Base-by-base conservation (phyloP, 2,329 filamentous ascomycete species). In the Cladophialophora immunda region DNA sequence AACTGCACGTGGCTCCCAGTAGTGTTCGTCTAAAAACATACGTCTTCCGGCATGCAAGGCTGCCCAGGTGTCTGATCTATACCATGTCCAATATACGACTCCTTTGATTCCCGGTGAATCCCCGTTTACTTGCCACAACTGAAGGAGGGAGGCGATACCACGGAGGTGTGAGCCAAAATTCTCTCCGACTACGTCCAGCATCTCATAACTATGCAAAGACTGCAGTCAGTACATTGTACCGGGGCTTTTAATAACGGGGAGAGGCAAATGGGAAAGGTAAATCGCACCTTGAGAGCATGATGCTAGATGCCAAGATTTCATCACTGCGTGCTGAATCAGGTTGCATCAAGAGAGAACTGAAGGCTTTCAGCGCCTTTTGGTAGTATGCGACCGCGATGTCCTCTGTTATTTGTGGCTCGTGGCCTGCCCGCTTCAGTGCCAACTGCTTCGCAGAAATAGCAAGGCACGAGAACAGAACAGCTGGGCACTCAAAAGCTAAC, bases 21-120 rank as follows among this genome's bases (percentile, higher is more conserved):
- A 54, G 27, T 19, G 30, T 53, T 61, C 58, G 58, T 61, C 58
- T 47, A 61, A 53, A n/a, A 61, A 61, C 58, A 61, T 61, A n/a
- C 41, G 58, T 27, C 58, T 45, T 52, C 58, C 47, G 11, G 58
- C 45, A 30, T 61, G 58, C n/a, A 61, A 32, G 17, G 45, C 58
- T 17, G 58, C 58, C 58, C 58, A 61, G 8, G 29, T 38, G n/a
- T 61, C 58, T 27, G 58, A 61, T 36, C 58, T 27, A 36, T 34
- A 61, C 58, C 58, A 61, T 27, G 58, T 61, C 58, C 58, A 61
- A 13, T 25, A 61, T 17, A 61, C 58, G 2, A 54, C 29, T 1
- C 58, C 58, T 29, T 52, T 52, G 29, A 61, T 53, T 2, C 58
- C 58, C 4, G 47, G 25, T 11, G 58, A 61, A 22, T 61, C 45